Percentiles rank a stretch among this genome's conserved stretches.
These are phyloP conservation scores for Rhodotorula sp. DNA, from an alignment of 1,284 basidiomycete genomes.

Conservation along the genomic window DNA sequence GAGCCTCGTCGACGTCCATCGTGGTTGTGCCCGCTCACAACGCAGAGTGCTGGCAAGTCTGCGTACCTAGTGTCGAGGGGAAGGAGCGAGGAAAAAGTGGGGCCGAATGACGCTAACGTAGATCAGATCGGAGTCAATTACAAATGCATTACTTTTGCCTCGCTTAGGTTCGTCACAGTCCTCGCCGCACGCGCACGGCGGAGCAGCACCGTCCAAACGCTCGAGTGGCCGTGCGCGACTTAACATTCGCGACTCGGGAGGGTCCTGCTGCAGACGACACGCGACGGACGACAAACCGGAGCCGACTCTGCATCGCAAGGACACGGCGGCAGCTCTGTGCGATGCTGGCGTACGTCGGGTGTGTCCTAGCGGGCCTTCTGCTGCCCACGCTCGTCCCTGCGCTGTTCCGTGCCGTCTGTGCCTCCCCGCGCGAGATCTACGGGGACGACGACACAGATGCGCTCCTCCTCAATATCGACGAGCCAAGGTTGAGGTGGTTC, in stretches of 20 bases:
- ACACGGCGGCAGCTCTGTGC: background rate
- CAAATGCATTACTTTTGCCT: too few relatives aligned
- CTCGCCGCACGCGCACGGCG: too few relatives aligned
- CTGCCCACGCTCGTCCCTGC: background rate
- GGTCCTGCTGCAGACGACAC: background rate
- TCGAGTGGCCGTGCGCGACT: too few relatives aligned
- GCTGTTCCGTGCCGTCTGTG: too few relatives aligned
- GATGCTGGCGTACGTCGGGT: background rate
- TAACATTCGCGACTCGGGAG: too few relatives aligned
- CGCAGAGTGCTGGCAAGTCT: too few relatives aligned
- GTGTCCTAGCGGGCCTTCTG: background rate
- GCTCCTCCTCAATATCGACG: constrained; percentile 19
- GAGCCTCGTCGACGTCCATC: background rate
- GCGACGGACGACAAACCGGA: background rate
- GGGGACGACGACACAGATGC: constrained; percentile 13
- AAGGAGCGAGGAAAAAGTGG: background rate
- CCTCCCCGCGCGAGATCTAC: constrained; percentile 11
- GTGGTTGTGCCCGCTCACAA: background rate
- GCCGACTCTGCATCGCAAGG: background rate
- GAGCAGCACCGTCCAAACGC: too few relatives aligned
- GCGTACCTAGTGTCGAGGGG: background rate
- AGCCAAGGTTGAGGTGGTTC: constrained; percentile 8
- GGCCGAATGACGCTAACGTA: background rate
- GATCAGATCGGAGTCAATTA: too few relatives aligned
- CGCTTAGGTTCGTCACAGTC: too few relatives aligned